Evolutionary conservation across 2,329 filamentous ascomycete species (phyloP).

Genomic region (Penicillium griseofulvum): DNA sequence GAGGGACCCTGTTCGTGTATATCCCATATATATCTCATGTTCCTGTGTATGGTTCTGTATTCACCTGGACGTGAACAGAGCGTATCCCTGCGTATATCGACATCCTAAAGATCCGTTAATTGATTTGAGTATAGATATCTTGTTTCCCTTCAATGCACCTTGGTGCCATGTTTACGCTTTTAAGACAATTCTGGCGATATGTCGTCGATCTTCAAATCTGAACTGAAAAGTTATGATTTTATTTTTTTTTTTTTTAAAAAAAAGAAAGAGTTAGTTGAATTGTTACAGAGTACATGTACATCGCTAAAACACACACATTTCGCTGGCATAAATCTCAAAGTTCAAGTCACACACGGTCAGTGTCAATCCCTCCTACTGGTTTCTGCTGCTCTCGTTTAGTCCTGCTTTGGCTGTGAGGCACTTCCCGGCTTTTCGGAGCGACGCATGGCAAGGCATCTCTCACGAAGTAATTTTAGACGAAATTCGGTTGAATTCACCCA

Average conservation of each 20-base stretch:
- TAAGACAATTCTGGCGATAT: background rate
- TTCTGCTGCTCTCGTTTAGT: background rate
- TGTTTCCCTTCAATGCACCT: slow-evolving; percentile 29
- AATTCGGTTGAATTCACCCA: slow-evolving; percentile 35
- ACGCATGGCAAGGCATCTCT: slow-evolving; percentile 38
- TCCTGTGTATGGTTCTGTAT: background rate
- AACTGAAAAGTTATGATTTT: background rate
- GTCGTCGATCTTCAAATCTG: background rate
- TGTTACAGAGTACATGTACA: background rate
- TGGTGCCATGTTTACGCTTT: background rate
- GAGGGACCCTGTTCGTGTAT: slow-evolving; percentile 8
- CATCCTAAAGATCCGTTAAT: slow-evolving; percentile 1
- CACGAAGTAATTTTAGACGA: slow-evolving; percentile 38
- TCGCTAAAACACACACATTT: background rate
- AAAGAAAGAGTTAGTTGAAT: background rate
- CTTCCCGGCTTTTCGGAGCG: slow-evolving; percentile 29
- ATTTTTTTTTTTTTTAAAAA: too few relatives aligned
- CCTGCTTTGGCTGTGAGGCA: slow-evolving; percentile 4
- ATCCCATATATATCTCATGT: slow-evolving; percentile 8
- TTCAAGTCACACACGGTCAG: background rate
- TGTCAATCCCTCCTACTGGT: background rate
- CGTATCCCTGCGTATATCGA: background rate
- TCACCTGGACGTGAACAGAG: background rate
- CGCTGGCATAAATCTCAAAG: background rate
- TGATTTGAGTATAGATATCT: slow-evolving; percentile 5